Conservation (phyloP, 1,284 basidiomycete species). For the Flammula alnicola region DNA sequence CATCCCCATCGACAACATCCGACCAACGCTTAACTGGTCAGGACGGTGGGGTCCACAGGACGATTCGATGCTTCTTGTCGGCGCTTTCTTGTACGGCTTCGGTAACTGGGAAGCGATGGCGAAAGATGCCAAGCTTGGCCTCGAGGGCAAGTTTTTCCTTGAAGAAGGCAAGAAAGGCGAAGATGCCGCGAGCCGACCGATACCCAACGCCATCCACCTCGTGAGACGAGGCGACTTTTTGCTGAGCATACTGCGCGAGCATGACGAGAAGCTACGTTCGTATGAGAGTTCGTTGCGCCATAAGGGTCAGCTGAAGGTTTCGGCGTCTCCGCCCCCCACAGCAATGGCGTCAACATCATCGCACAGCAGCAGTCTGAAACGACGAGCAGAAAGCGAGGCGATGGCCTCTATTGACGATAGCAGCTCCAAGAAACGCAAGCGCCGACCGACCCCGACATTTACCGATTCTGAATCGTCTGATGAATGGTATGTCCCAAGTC, state of each 20-base stretch:
- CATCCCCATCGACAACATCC: conserved; percentile 91
- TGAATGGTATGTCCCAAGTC: conserved; percentile 80
- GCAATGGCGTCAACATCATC: conserved; percentile 68
- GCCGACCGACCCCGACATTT: conserved; percentile 88
- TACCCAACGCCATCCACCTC: conserved; percentile 96
- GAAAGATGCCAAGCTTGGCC: conserved; percentile 83
- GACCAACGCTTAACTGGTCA: conserved; percentile 95
- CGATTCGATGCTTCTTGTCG: conserved; percentile 93
- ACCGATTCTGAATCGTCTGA: conserved; percentile 89
- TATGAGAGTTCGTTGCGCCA: conserved; percentile 76
- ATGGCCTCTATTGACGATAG: conserved; percentile 78
- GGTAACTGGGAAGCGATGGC: conserved; percentile 97
- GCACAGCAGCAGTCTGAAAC: conserved; percentile 58
- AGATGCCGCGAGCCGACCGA: conserved; percentile 78
- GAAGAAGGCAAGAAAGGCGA: conserved; percentile 95
- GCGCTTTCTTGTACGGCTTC: conserved; percentile 93
- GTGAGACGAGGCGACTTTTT: conserved; percentile 97
- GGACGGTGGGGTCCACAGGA: conserved; percentile 94
- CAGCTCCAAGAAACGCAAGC: conserved; percentile 75
- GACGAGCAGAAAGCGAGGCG: conserved; percentile 82
- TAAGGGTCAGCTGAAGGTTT: conserved; percentile 67
- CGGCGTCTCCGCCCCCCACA: conserved; percentile 71
- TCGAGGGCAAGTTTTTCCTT: conserved; percentile 95
- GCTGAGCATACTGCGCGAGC: conserved; percentile 86
- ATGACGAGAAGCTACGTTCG: conserved; percentile 89